A percentile compares a stretch with the other conserved stretches of the same genome.
These are phyloP conservation scores for Berkeleyomyces basicola DNA, from an alignment of 2,329 filamentous ascomycete genomes.

Conservation along the genomic window DNA sequence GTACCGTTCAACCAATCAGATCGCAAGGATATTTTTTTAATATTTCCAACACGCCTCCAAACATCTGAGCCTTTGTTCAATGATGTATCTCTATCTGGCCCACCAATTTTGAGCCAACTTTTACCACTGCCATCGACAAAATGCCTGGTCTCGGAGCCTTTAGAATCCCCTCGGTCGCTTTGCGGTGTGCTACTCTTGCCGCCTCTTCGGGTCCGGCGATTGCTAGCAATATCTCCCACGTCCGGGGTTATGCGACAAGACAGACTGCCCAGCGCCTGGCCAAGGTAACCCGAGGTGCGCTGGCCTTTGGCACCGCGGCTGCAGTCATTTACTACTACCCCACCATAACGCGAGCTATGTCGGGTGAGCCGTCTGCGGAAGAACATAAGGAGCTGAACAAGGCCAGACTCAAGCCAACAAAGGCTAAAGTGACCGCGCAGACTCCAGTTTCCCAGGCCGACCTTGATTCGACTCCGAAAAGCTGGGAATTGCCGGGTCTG, in stretches of 20 bases:
- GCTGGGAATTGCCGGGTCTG: constrained; percentile 67
- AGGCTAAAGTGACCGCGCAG: constrained; percentile 57
- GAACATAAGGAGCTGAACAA: constrained; percentile 34
- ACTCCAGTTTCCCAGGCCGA: constrained; percentile 37
- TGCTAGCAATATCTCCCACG: background rate
- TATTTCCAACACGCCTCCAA: background rate
- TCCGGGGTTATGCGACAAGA: constrained; percentile 1
- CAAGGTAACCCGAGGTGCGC: constrained; percentile 3
- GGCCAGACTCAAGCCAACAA: constrained; percentile 44
- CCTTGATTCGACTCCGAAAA: constrained; percentile 27
- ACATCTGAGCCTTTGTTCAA: background rate
- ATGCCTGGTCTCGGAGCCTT: constrained; percentile 6
- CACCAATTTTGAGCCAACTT: background rate
- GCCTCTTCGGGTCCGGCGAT: background rate
- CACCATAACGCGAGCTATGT: constrained; percentile 2
- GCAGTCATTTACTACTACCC: constrained; percentile 14
- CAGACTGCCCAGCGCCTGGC: constrained; percentile 4
- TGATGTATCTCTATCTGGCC: background rate
- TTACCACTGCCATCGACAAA: background rate
- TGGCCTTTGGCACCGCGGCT: constrained; percentile 12
- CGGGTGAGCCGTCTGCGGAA: constrained; percentile 11
- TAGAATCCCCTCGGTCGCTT: constrained; percentile 3
- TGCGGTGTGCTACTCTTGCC: constrained; percentile 4
- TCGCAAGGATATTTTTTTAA: background rate
- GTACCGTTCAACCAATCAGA: constrained; percentile 2